A percentile compares a stretch with the other conserved stretches of the same genome.
Conservation (phyloP, 2,329 filamentous ascomycete genomes). For the Trichoderma lentiforme region DNA sequence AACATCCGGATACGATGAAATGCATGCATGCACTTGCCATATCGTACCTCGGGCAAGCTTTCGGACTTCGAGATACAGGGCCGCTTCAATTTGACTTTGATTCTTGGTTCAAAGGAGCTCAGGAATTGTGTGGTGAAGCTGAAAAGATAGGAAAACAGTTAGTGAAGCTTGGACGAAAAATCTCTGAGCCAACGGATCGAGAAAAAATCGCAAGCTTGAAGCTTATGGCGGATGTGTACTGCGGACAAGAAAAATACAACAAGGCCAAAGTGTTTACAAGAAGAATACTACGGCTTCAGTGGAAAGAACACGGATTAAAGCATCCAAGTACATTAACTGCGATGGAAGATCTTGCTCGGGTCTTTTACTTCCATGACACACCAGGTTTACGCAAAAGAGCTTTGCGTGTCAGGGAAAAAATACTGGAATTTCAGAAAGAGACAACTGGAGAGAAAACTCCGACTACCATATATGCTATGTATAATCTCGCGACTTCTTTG, state of each 20-base stretch:
- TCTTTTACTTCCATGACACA: not conserved
- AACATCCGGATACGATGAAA: not conserved
- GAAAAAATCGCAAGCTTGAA: no score
- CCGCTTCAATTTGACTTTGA: no score
- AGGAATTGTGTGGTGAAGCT: no score
- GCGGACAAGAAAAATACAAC: no score
- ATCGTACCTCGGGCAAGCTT: not conserved
- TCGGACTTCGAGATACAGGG: not conserved
- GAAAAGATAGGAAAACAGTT: no score
- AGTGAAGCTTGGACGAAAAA: no score
- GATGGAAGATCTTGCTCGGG: not conserved
- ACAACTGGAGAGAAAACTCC: not conserved
- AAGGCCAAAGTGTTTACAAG: not conserved
- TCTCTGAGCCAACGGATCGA: no score
- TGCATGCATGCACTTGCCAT: not conserved
- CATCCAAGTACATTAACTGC: not conserved
- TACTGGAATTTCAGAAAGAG: not conserved
- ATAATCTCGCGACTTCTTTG: not conserved
- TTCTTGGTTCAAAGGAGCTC: rapidly evolving
- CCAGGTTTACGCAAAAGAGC: not conserved
- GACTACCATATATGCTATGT: not conserved
- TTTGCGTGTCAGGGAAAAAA: not conserved
- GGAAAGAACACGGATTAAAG: not conserved
- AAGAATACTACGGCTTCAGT: not conserved
- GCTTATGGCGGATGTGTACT: no score